phyloP scores from a whole-genome alignment of 202 grass and related monocot species.

The Zoysia matrella region DNA sequence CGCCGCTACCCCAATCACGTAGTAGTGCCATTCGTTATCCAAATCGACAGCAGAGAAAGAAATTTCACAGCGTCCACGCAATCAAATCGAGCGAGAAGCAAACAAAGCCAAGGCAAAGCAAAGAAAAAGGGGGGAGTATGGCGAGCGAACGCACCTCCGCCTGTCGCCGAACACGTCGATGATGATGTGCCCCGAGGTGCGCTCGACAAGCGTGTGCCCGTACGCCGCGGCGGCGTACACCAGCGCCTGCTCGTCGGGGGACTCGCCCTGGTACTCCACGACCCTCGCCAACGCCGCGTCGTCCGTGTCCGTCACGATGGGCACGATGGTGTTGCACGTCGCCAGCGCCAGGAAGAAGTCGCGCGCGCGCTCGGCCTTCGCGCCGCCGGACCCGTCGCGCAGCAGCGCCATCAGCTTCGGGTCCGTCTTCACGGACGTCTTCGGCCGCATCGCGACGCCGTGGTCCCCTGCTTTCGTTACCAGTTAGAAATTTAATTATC shows the following conservation, averaged over 20 bases:
- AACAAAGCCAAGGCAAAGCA: neutral
- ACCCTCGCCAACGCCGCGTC: slow-evolving; percentile 38
- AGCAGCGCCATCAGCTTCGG: slow-evolving; percentile 57
- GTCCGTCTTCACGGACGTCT: slow-evolving; percentile 65
- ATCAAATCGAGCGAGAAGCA: neutral
- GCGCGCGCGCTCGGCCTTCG: slow-evolving; percentile 45
- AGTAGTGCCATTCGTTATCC: neutral
- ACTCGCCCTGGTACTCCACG: slow-evolving; percentile 93
- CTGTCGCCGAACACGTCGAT: slow-evolving; percentile 71
- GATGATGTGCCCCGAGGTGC: slow-evolving; percentile 84
- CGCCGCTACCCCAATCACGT: neutral
- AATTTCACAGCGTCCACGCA: neutral
- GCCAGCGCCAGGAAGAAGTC: slow-evolving; percentile 79
- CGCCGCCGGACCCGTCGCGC: slow-evolving; percentile 43
- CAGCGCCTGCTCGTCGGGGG: slow-evolving; percentile 87
- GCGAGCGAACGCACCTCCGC: slow-evolving; percentile 54
- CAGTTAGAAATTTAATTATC: too few relatives aligned
- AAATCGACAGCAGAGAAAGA: neutral
- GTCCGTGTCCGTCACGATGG: slow-evolving; percentile 29
- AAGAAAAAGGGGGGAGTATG: too few relatives aligned
- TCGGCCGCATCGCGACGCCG: slow-evolving; percentile 40
- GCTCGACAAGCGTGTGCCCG: slow-evolving; percentile 73
- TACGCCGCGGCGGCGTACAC: slow-evolving; percentile 89
- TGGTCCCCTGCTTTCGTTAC: slow-evolving; percentile 37
- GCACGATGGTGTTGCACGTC: slow-evolving; percentile 90